Evolutionary conservation across 108 stramenopile species (phyloP).

Genomic region (Cyclotella baltica): DNA sequence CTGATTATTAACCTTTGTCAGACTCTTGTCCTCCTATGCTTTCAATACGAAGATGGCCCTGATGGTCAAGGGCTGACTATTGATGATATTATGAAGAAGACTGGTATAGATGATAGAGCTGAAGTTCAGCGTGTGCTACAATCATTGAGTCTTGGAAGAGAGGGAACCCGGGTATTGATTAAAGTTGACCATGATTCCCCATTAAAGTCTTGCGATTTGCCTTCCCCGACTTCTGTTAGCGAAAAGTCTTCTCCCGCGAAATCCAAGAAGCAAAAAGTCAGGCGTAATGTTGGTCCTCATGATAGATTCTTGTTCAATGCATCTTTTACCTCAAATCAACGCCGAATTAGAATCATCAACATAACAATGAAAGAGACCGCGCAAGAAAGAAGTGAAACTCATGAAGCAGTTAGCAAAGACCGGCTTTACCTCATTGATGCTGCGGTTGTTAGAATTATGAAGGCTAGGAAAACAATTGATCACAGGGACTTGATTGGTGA

Average conservation of each 20-base stretch:
- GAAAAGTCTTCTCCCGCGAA: slow-evolving; percentile 46
- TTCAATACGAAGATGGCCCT: slow-evolving; percentile 62
- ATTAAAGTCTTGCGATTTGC: background rate
- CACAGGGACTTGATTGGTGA: slow-evolving; percentile 92
- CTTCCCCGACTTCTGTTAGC: slow-evolving; percentile 21
- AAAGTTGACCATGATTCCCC: slow-evolving; percentile 62
- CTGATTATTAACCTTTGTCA: slow-evolving; percentile 93
- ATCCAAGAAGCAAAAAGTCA: slow-evolving; percentile 61
- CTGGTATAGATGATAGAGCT: slow-evolving; percentile 87
- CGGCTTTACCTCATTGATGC: slow-evolving; percentile 97
- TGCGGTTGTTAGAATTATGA: slow-evolving; percentile 97
- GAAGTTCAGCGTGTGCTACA: slow-evolving; percentile 91
- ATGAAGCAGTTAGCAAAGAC: slow-evolving; percentile 92
- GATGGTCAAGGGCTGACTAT: slow-evolving; percentile 60
- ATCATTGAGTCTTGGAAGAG: slow-evolving; percentile 86
- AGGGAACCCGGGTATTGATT: slow-evolving; percentile 78
- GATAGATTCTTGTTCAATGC: slow-evolving; percentile 87
- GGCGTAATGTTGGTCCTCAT: slow-evolving; percentile 75
- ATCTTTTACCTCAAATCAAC: slow-evolving; percentile 84
- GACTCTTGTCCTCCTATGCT: slow-evolving; percentile 91
- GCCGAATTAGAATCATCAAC: slow-evolving; percentile 93
- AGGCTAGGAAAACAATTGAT: slow-evolving; percentile 94
- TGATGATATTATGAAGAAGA: slow-evolving; percentile 71
- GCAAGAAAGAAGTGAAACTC: slow-evolving; percentile 91
- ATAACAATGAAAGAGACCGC: slow-evolving; percentile 95